Evolutionary conservation across 345 rosid genomes (phyloP).

Genomic region (Eucalyptus grandis): DNA sequence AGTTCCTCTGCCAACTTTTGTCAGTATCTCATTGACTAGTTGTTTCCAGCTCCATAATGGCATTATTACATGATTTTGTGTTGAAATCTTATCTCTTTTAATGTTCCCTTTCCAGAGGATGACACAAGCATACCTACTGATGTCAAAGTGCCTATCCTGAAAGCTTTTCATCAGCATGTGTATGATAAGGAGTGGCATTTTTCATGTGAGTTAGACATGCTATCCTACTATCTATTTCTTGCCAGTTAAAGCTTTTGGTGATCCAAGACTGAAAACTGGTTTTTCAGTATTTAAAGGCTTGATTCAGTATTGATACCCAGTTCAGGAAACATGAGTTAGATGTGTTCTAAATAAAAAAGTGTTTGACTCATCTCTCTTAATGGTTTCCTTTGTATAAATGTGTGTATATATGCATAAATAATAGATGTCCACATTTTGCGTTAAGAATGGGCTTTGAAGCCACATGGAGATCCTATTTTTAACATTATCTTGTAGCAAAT

Average conservation of each 20-base stretch:
- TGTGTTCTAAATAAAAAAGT: neutral
- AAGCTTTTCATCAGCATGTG: conserved; percentile 68
- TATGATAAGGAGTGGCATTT: conserved; percentile 82
- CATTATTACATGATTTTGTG: neutral
- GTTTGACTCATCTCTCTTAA: neutral
- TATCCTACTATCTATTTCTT: neutral
- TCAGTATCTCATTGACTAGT: neutral
- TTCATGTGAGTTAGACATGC: conserved; percentile 48
- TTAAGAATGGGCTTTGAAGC: neutral
- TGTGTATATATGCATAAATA: neutral
- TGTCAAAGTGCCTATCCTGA: conserved; percentile 82
- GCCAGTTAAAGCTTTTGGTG: neutral
- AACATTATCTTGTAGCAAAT: neutral
- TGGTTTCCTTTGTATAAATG: neutral
- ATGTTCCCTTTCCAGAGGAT: conserved; percentile 60
- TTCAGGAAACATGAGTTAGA: neutral
- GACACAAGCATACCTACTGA: conserved; percentile 85
- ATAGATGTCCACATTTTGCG: neutral
- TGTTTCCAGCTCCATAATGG: neutral
- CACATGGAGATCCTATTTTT: neutral
- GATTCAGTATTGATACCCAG: neutral
- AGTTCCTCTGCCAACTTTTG: neutral
- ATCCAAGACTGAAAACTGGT: neutral
- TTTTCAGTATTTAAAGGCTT: neutral
- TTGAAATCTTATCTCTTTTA: neutral